These are phyloP conservation scores for Hordeum pubiflorum DNA, from an alignment of 202 grass and related monocot species.

Conservation along the genomic window DNA sequence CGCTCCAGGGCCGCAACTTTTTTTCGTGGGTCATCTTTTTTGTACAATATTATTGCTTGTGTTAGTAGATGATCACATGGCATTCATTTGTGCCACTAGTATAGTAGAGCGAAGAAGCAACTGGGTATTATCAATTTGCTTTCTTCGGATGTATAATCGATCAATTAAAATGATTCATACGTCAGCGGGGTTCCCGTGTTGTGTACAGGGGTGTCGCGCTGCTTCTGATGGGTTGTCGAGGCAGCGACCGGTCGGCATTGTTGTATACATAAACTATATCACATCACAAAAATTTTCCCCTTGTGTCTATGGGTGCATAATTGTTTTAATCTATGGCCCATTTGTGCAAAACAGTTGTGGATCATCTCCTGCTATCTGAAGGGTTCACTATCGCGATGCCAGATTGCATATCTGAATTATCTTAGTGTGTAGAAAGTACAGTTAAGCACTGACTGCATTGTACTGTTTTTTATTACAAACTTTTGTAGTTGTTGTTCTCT, in stretches of 20 bases:
- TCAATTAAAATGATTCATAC: neutral
- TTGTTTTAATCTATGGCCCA: slow-evolving; percentile 37
- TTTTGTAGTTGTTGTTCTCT: neutral
- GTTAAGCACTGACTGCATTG: neutral
- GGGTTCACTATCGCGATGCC: neutral
- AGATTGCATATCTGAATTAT: neutral
- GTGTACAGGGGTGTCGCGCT: slow-evolving; percentile 11
- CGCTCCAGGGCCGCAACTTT: neutral
- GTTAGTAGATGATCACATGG: slow-evolving; percentile 24
- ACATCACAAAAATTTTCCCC: neutral
- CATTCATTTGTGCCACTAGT: slow-evolving; percentile 19
- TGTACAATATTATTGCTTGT: slow-evolving; percentile 41
- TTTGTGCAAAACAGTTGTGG: neutral
- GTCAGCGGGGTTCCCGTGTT: slow-evolving; percentile 11
- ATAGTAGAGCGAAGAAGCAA: slow-evolving; percentile 8
- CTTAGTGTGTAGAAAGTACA: neutral
- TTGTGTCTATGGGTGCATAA: slow-evolving; percentile 36
- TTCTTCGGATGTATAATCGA: slow-evolving; percentile 24
- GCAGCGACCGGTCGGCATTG: neutral
- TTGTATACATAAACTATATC: slow-evolving; percentile 30
- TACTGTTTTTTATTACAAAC: neutral
- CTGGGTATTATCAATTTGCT: neutral
- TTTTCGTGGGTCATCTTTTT: slow-evolving; percentile 25
- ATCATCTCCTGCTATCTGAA: neutral
- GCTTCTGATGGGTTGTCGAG: slow-evolving; percentile 2